Base-by-base conservation (phyloP, 352 stramenopile species). In the Peronospora belbahrii region DNA sequence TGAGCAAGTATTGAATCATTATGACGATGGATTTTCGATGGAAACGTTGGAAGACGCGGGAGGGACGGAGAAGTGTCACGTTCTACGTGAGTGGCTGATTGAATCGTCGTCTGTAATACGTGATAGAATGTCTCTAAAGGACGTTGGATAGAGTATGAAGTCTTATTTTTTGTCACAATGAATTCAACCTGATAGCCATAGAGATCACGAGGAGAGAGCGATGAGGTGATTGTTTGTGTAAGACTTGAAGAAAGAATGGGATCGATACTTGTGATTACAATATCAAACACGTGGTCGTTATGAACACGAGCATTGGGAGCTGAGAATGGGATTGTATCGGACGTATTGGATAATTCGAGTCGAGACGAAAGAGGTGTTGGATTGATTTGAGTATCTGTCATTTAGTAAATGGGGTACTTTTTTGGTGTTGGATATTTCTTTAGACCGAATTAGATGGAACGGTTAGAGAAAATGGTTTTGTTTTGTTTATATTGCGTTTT, bases 241-340 rank as follows among this genome's bases (percentile, higher is more conserved):
- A 77, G 62, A 4, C 57, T 66, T 7, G 58, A 35, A n/a, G 64
- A n/a, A n/a, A n/a, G 40, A 0, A 54, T 56, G 2, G 56, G 45
- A 17, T 85, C 73, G 3, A 83, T 71, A 25, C 67, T 79, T n/a
- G 74, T 85, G 23, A 88, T 69, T 1, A 85, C 71, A 3, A 88
- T 71, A 31, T 84, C 67, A 1, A 85, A 54, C 17, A 70, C 70
- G 2, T 51, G 58, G 3, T 76, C 54, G n/a, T 41, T 30, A 11
- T 48, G 17, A 13, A 10, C 6, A 24, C n/a, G n/a, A n/a, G n/a
- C n/a, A n/a, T n/a, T n/a, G n/a, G n/a, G n/a, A n/a, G n/a, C n/a
- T n/a, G n/a, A n/a, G n/a, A n/a, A n/a, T n/a, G n/a, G n/a, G n/a
- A n/a, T n/a, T n/a, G n/a, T n/a, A n/a, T n/a, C n/a, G n/a, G n/a